A percentile compares a stretch with the other conserved stretches of the same genome.
Conservation (phyloP, 2,329 filamentous ascomycete species). For the Bretziella fagacearum region DNA sequence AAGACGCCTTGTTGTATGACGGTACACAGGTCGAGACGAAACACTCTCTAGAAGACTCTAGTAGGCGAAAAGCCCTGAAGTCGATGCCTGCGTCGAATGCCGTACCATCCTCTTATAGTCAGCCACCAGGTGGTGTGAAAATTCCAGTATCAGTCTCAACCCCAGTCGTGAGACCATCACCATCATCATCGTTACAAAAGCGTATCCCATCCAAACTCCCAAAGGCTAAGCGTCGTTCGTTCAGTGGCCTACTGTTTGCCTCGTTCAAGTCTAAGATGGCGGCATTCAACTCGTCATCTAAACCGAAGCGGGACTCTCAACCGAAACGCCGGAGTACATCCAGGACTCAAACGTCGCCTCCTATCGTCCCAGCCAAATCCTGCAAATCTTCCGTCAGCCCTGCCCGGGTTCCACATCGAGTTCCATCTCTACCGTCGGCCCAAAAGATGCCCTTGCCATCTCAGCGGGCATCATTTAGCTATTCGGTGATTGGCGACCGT, state of each 20-base stretch:
- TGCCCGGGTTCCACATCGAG: background rate
- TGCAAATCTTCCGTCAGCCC: no score
- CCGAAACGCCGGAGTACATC: background rate
- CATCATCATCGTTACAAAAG: background rate
- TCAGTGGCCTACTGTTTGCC: conserved; percentile 10
- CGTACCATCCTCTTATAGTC: background rate
- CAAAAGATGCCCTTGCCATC: background rate
- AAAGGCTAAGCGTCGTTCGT: conserved; percentile 6
- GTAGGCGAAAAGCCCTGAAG: background rate
- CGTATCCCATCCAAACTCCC: background rate
- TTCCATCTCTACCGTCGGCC: background rate
- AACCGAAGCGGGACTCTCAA: background rate
- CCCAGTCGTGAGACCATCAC: background rate
- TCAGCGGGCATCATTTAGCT: background rate
- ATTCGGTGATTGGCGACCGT: background rate
- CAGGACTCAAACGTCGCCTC: background rate
- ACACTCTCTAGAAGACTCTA: background rate
- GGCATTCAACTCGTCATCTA: conserved; percentile 4
- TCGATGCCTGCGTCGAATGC: no score
- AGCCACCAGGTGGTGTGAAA: background rate
- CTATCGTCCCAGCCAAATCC: background rate
- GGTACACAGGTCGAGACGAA: conserved; percentile 5
- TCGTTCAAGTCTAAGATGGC: conserved; percentile 12
- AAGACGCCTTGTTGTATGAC: conserved; percentile 4
- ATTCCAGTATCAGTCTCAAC: background rate